A percentile compares a stretch with the other conserved stretches of the same genome.
phyloP scores from a whole-genome alignment of 1,139 yeast genomes.

The Yamadazyma dendronema region DNA sequence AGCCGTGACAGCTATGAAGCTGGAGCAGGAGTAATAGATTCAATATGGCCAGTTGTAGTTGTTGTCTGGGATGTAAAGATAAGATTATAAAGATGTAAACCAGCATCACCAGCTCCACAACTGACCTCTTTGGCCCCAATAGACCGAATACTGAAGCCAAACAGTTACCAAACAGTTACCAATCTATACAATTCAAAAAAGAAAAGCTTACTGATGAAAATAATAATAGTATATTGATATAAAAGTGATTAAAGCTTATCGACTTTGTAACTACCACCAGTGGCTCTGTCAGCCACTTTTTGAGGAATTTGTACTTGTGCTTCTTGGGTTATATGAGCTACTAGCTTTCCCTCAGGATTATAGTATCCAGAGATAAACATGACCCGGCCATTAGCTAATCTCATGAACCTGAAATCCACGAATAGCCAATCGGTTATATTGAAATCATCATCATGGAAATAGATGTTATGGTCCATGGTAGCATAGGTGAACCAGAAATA shows the following conservation, averaged over 20 bases:
- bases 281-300: slow-evolving; percentile 23
- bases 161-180: too few species aligned
- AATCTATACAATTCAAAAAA: too few species aligned
- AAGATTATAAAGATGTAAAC: too few species aligned
- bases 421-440: slow-evolving; percentile 40
- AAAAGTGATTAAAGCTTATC: neutral
- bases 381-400: slow-evolving; percentile 38
- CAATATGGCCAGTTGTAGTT: too few species aligned
- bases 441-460: slow-evolving; percentile 27
- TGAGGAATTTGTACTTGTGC: slow-evolving; percentile 31
- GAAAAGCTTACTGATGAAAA: too few species aligned
- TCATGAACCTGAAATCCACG: slow-evolving; percentile 34
- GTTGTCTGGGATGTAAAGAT: too few species aligned
- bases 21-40: too few species aligned
- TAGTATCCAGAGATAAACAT: slow-evolving; percentile 30
- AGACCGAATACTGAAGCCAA: too few species aligned
- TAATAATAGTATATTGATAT: too few species aligned
- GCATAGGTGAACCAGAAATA: slow-evolving; percentile 33
- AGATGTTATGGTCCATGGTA: slow-evolving; percentile 41
- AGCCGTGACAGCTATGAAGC: too few species aligned
- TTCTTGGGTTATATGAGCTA: slow-evolving; percentile 33
- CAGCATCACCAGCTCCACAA: too few species aligned
- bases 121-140: too few species aligned
- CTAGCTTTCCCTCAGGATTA: slow-evolving; percentile 27
- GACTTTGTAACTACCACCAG: slow-evolving; percentile 12